Base-by-base conservation (phyloP, 805 yeast genomes). In the Starmerella sp. region DNA sequence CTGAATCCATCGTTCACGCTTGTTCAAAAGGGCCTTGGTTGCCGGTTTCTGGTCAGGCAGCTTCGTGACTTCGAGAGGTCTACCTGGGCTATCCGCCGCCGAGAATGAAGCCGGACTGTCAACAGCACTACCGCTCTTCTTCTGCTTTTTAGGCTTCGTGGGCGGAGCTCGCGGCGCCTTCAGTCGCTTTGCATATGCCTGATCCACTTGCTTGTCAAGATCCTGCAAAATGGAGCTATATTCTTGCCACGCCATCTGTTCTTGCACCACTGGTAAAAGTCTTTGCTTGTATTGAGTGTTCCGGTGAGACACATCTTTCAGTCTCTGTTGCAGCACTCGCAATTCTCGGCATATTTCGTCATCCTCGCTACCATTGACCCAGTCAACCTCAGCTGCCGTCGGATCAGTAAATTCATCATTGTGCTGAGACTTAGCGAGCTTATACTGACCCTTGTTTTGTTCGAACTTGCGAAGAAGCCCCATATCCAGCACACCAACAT, bases 131-230 rank as follows among this genome's bases (percentile, higher is more conserved):
- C 53, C 37, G 30, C 42, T 30, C 43, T 51, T 53, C 43, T 49
- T 72, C 59, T 22, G 22, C 22, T 73, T 72, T 70, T 82, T 83
- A 70, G 81, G 81, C 61, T 79, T 74, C 30, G 34, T 36, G 3
- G 37, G 34, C 3, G 53, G 31, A 7, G 31, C 80, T 64, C 77
- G 84, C 54, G 88, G 82, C 7, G 82, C 87, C 62, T 89, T 81
- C 54, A 85, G 77, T 57, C 97, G 75, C 68, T 89, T 85, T 59
- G 85, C 72, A 66, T 90, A 93, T 22, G 95, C 90, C 68, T 87
- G 97, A 67, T 93, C 98, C 38, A 93, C 90, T 70, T 93, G 99
- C 67, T 91, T 93, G 68, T 93, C 97, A 61, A 93, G 74, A 66
- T 93, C 97, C 55, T 93, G 97, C 56, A 89, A 70, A 52, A 93